Percentiles rank a stretch among this genome's conserved stretches.
Conservation (phyloP, 2,329 filamentous ascomycete genomes). For the Fusarium oligoseptatum region DNA sequence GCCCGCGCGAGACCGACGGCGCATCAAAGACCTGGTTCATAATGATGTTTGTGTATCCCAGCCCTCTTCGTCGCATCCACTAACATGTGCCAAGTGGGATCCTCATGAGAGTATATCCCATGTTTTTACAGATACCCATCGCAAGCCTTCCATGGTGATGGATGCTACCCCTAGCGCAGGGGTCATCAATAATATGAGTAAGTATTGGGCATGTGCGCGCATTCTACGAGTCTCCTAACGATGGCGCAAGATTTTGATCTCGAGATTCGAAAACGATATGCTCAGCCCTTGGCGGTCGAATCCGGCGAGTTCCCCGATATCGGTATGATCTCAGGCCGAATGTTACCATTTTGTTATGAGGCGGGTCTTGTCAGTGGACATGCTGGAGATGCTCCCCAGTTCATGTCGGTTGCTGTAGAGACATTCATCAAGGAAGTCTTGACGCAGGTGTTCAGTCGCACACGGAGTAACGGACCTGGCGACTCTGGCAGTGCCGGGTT, state of each 20-base stretch:
- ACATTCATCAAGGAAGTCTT: slow-evolving; percentile 76
- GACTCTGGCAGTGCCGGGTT: slow-evolving; percentile 72
- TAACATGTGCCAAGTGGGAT: slow-evolving; percentile 60
- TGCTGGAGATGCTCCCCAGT: slow-evolving; percentile 70
- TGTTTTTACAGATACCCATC: slow-evolving; percentile 65
- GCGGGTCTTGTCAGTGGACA: slow-evolving; percentile 72
- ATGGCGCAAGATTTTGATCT: slow-evolving; percentile 70
- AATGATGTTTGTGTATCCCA: slow-evolving; percentile 66
- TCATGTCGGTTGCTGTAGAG: slow-evolving; percentile 75
- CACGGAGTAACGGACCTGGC: slow-evolving; percentile 74
- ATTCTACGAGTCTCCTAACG: slow-evolving; percentile 32
- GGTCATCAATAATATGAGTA: slow-evolving; percentile 85
- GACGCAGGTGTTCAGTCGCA: slow-evolving; percentile 73
- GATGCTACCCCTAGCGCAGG: slow-evolving; percentile 79
- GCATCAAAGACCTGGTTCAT: slow-evolving; percentile 73
- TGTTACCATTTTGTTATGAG: slow-evolving; percentile 78
- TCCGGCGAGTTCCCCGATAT: slow-evolving; percentile 78
- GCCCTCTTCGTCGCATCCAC: slow-evolving; percentile 1
- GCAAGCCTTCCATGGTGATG: slow-evolving; percentile 61
- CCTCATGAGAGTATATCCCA: slow-evolving; percentile 66
- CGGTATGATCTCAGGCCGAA: slow-evolving; percentile 72
- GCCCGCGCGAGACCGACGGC: slow-evolving; percentile 73
- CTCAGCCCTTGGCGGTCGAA: slow-evolving; percentile 74
- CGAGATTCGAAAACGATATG: slow-evolving; percentile 75
- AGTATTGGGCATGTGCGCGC: slow-evolving; percentile 47